phyloP scores from a whole-genome alignment of 371 early-diverging fungal species.

The Mycotypha africana region DNA sequence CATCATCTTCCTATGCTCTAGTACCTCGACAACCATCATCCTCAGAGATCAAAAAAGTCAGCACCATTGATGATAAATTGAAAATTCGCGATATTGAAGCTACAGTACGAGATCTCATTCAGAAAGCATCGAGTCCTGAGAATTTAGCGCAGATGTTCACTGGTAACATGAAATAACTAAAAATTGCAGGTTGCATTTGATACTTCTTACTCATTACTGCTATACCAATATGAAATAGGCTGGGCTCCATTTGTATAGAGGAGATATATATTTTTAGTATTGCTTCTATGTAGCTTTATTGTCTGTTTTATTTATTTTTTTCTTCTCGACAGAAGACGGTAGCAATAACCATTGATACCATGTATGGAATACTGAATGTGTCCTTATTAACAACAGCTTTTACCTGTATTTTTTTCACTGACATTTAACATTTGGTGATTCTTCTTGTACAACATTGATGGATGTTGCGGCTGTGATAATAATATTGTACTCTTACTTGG shows the following conservation, averaged over 20 bases:
- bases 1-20: not conserved
- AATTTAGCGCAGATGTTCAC: constrained; percentile 29
- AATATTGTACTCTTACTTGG: no score
- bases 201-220: no score
- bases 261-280: not conserved
- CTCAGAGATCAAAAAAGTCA: not conserved
- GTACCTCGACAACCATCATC: not conserved
- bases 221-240: constrained; percentile 12
- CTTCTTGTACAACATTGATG: no score
- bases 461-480: no score
- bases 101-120: constrained; percentile 14
- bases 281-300: not conserved
- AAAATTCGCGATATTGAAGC: not conserved
- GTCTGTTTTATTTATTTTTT: no score
- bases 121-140: constrained; percentile 9
- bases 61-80: constrained; percentile 8
- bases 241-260: constrained; percentile 32
- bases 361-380: no score
- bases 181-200: no score
- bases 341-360: no score
- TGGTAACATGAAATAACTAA: constrained; percentile 15
- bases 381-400: no score
- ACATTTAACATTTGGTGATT: no score
- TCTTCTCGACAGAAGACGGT: no score
- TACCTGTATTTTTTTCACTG: no score